A percentile compares a stretch with the other conserved stretches of the same genome.
phyloP scores from a whole-genome alignment of 2,329 filamentous ascomycete species.

The Botrytis squamosa region DNA sequence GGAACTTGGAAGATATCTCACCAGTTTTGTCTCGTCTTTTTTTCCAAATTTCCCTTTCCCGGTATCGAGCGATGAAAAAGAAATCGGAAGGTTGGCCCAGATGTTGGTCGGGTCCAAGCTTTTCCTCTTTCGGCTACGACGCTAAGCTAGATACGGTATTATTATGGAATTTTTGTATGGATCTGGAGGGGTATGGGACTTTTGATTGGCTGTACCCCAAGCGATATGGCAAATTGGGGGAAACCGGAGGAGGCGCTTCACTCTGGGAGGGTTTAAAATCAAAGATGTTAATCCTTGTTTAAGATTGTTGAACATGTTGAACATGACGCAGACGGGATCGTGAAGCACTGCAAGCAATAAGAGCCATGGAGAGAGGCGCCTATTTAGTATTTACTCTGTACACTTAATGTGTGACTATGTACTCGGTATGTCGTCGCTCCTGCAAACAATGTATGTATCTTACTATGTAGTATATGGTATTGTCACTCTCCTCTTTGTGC shows the following conservation, averaged over 20 bases:
- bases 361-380: not conserved
- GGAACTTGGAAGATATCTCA: not conserved
- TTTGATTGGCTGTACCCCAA: not conserved
- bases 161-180: not conserved
- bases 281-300: no score
- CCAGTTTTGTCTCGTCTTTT: not conserved
- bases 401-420: not conserved
- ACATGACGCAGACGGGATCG: slow-evolving; percentile 4
- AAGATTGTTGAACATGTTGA: not conserved
- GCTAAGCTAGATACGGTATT: not conserved
- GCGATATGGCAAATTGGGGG: not conserved
- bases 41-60: not conserved
- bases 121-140: not conserved
- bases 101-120: slow-evolving; percentile 2
- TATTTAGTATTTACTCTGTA: not conserved
- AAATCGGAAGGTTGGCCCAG: not conserved
- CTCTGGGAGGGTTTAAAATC: not conserved
- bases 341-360: not conserved
- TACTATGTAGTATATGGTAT: no score
- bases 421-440: not conserved
- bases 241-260: slow-evolving; percentile 6
- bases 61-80: not conserved
- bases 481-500: not conserved
- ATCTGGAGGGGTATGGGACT: rapidly evolving
- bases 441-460: not conserved